phyloP scores from a whole-genome alignment of 1,139 yeast genomes.

The Yamadazyma trypodendri region DNA sequence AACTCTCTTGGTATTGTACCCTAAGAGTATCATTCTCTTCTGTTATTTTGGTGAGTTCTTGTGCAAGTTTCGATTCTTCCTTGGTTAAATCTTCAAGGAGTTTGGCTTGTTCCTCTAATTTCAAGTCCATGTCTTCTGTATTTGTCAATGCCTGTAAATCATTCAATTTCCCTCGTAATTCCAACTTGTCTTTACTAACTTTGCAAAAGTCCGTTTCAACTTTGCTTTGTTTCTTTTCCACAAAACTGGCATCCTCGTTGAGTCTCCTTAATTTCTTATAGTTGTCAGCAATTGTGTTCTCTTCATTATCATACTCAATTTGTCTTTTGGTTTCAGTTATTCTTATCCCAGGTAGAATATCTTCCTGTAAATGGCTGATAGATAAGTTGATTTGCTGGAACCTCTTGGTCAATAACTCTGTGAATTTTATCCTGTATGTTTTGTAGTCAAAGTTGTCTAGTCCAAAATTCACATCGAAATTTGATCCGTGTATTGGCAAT shows the following conservation, averaged over 20 bases:
- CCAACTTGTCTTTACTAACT: constrained; percentile 18
- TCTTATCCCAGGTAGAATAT: constrained; percentile 31
- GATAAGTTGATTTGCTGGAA: constrained; percentile 30
- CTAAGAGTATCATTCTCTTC: constrained; percentile 44
- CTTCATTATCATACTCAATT: constrained; percentile 46
- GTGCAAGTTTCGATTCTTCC: constrained; percentile 26
- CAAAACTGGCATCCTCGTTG: constrained; percentile 48
- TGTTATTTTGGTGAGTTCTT: constrained; percentile 26
- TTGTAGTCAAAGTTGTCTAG: constrained; percentile 35
- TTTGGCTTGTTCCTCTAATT: constrained; percentile 24
- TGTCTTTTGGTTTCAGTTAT: constrained; percentile 51
- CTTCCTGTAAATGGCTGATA: constrained; percentile 22
- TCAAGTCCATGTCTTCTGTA: constrained; percentile 9
- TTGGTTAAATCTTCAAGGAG: constrained; percentile 29
- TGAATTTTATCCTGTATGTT: constrained; percentile 32
- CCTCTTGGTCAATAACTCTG: constrained; percentile 39
- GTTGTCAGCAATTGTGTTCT: constrained; percentile 45
- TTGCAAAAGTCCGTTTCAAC: constrained; percentile 32
- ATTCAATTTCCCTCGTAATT: constrained; percentile 18
- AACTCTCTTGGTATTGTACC: constrained; percentile 49
- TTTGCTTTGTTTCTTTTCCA: constrained; percentile 48
- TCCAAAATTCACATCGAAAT: constrained; percentile 11
- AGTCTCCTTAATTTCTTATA: constrained; percentile 48
- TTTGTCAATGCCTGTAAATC: constrained; percentile 17
- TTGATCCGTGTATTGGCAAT: constrained; percentile 7